Conservation (phyloP, 108 stramenopile species). For the Schizochytrium sp. region DNA sequence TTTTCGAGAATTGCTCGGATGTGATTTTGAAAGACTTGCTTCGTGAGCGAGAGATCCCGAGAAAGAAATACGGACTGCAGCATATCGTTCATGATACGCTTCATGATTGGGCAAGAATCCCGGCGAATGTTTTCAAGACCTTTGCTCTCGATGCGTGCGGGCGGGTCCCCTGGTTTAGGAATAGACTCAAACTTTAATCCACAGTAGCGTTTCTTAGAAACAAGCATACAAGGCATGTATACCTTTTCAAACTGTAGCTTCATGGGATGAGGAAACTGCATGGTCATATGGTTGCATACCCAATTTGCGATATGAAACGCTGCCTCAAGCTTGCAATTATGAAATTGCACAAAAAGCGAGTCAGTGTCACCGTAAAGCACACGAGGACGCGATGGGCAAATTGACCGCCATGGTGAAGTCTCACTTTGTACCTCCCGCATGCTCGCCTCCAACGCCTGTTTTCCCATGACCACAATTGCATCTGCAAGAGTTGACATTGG, state of each 20-base stretch:
- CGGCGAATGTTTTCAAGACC: slow-evolving; percentile 61
- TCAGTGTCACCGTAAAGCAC: slow-evolving; percentile 97
- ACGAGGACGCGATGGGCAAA: slow-evolving; percentile 65
- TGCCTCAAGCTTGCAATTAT: slow-evolving; percentile 84
- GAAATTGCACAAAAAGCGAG: slow-evolving; percentile 93
- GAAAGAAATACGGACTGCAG: not conserved
- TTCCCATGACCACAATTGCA: slow-evolving; percentile 93
- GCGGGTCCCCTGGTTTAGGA: not conserved
- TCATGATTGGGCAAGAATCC: slow-evolving; percentile 55
- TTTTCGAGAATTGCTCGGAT: not conserved
- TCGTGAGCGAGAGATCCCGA: slow-evolving; percentile 16
- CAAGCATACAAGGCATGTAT: slow-evolving; percentile 85
- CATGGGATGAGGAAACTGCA: slow-evolving; percentile 88
- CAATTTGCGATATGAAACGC: slow-evolving; percentile 93
- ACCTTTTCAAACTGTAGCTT: slow-evolving; percentile 97
- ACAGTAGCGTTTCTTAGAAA: slow-evolving; percentile 77
- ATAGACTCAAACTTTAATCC: slow-evolving; percentile 69
- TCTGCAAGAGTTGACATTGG: slow-evolving; percentile 95
- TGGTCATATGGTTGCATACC: slow-evolving; percentile 86
- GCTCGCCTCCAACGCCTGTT: slow-evolving; percentile 85
- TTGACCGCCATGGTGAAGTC: not conserved
- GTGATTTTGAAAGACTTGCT: not conserved
- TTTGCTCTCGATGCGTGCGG: slow-evolving; percentile 57
- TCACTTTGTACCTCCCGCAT: slow-evolving; percentile 81
- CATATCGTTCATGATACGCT: slow-evolving; percentile 13